Conservation (phyloP, 805 yeast species). For the Candida orba region DNA sequence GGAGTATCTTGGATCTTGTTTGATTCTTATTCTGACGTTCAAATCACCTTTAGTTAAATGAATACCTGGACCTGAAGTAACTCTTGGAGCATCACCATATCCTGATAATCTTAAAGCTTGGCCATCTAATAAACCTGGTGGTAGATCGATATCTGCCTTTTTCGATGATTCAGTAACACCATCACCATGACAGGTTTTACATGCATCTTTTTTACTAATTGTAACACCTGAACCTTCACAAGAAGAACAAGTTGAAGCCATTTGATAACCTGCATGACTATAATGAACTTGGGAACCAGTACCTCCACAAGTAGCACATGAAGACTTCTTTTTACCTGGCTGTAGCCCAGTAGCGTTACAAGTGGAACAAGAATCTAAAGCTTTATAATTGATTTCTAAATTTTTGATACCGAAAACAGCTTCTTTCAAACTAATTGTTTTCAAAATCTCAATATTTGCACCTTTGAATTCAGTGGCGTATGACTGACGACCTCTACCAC, state of each 20-base stretch:
- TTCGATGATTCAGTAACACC: slow-evolving; percentile 70
- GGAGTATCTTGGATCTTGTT: slow-evolving; percentile 63
- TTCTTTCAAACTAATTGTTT: slow-evolving; percentile 73
- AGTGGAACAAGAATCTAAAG: slow-evolving; percentile 66
- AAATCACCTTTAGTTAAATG: slow-evolving; percentile 78
- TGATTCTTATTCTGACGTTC: slow-evolving; percentile 71
- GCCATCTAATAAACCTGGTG: slow-evolving; percentile 85
- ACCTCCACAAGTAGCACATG: slow-evolving; percentile 88
- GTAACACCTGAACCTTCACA: slow-evolving; percentile 89
- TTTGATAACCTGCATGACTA: slow-evolving; percentile 89
- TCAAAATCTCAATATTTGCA: slow-evolving; percentile 75
- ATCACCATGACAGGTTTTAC: slow-evolving; percentile 79
- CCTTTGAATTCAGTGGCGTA: slow-evolving; percentile 80
- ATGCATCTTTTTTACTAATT: slow-evolving; percentile 59
- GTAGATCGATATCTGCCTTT: slow-evolving; percentile 75
- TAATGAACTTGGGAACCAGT: slow-evolving; percentile 84
- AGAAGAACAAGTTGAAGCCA: slow-evolving; percentile 84
- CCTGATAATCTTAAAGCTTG: slow-evolving; percentile 76
- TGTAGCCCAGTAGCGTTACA: slow-evolving; percentile 88
- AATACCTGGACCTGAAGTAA: slow-evolving; percentile 65
- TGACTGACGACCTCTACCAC: slow-evolving; percentile 30
- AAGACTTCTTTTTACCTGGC: slow-evolving; percentile 59
- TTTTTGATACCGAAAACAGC: slow-evolving; percentile 74
- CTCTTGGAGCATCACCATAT: slow-evolving; percentile 84
- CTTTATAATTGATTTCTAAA: slow-evolving; percentile 58